Base-by-base conservation (phyloP, 2,329 filamentous ascomycete genomes). In the Fusarium verrucosum region DNA sequence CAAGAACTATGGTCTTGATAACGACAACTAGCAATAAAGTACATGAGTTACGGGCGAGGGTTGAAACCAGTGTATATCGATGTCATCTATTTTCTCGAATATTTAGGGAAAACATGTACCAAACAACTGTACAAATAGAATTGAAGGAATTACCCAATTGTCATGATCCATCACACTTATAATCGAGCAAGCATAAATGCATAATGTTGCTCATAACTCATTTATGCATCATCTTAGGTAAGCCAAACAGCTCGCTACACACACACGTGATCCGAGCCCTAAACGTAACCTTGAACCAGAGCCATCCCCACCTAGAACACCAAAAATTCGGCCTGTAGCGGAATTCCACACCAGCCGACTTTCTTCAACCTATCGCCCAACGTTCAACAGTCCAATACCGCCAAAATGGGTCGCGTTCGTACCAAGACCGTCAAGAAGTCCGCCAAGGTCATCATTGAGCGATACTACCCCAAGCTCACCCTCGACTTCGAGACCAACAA, bases 401-500 rank as follows among this genome's bases (percentile, higher is more conserved):
- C 75, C 83, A 88, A 86, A 78, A 89, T 88, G 86, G 86, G 86
- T 87, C 85, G 86, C 81, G 87, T 89, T 80, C 85, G 87, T 72
- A 89, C 87, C 72, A 89, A 89, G 84, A 89, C 87, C 66, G 85
- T 87, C 74, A 88, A 88, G 85, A 87, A 87, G 84, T 87, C 85
- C 87, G 94, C 95, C 86, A 99, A 99, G 92, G 93, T 97, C 88
- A 94, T 98, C 86, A 98, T 99, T 84, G 94, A 97, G 91, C 89
- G 91, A 73, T 96, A 95, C 87, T 96, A 96, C 86, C 95, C 95
- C 80, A 93, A 92, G 85, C 88, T 99, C 81, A 97, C 94, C 71
- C 92, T 98, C 79, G 95, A 99, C 87, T 99, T 99, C 86, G 95
- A 99, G 90, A 97, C 92, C 89, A 97, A 97, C 91, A 97, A 97